A percentile compares a stretch with the other conserved stretches of the same genome.
Evolutionary conservation across 371 early-diverging fungal species (phyloP).

Genomic region (Sanchytrium tribonematis): DNA sequence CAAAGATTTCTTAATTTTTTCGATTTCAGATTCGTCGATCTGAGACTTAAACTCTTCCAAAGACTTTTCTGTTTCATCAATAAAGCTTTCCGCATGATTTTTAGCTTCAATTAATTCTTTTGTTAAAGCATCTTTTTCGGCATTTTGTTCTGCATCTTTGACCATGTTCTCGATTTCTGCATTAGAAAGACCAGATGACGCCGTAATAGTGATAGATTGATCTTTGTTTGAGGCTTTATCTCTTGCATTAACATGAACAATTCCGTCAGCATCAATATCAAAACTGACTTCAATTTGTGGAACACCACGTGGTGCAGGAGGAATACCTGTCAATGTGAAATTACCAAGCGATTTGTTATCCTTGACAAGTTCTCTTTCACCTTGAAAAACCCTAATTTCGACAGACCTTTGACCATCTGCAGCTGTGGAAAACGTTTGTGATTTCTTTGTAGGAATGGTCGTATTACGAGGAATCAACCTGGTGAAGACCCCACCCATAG

Average conservation of each 20-base stretch:
- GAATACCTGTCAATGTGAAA: conserved; percentile 52
- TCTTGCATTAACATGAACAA: conserved; percentile 89
- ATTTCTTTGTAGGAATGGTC: conserved; percentile 95
- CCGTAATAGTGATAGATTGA: conserved; percentile 84
- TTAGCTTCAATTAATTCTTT: conserved; percentile 72
- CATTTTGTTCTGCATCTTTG: conserved; percentile 58
- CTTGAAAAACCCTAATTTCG: conserved; percentile 92
- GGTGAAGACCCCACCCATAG: conserved; percentile 86
- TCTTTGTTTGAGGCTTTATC: conserved; percentile 85
- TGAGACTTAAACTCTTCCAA: conserved; percentile 78
- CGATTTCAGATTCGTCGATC: conserved; percentile 43
- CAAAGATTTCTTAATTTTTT: neutral
- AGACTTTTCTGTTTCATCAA: conserved; percentile 70
- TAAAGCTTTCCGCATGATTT: conserved; percentile 69
- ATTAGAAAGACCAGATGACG: conserved; percentile 79
- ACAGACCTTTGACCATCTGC: conserved; percentile 97
- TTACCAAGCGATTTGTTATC: conserved; percentile 95
- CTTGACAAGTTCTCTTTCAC: conserved; percentile 82
- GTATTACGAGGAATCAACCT: conserved; percentile 93
- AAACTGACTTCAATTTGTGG: conserved; percentile 77
- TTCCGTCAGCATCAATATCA: conserved; percentile 97
- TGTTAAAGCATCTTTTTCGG: conserved; percentile 66
- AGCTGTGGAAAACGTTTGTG: conserved; percentile 96
- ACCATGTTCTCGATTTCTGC: conserved; percentile 92
- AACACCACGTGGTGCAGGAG: conserved; percentile 57